A percentile compares a stretch with the other conserved stretches of the same genome.
Conservation (phyloP, 345 rosid genomes). For the Firmiana major region DNA sequence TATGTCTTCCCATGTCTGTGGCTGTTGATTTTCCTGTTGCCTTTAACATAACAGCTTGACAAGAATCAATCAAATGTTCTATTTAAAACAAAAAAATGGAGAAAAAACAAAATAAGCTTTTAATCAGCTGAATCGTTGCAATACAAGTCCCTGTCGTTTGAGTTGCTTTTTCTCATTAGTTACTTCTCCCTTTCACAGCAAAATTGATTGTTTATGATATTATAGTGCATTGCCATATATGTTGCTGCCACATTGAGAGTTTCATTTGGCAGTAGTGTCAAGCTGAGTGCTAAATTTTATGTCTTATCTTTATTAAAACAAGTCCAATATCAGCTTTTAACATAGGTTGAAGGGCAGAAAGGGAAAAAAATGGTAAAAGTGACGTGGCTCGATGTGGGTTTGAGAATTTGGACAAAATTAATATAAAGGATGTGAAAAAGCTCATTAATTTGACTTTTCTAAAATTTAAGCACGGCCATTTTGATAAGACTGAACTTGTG, state of each 20-base stretch:
- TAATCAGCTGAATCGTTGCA: background rate
- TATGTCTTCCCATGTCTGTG: background rate
- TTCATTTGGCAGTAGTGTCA: background rate
- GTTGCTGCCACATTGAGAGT: background rate
- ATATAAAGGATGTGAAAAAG: background rate
- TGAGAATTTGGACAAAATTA: no score
- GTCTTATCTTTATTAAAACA: background rate
- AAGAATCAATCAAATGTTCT: background rate
- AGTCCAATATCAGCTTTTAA: no score
- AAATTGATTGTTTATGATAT: background rate
- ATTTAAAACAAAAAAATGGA: background rate
- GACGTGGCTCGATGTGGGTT: no score
- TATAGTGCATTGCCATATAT: background rate
- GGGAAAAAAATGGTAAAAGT: no score
- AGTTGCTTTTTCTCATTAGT: background rate
- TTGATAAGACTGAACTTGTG: background rate
- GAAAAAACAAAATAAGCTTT: background rate
- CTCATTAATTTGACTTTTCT: background rate
- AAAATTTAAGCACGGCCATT: background rate
- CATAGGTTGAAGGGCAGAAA: no score
- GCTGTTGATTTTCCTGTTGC: background rate
- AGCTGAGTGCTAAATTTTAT: background rate
- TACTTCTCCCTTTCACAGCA: background rate
- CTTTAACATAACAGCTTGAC: background rate
- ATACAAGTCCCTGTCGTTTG: background rate